Conservation (phyloP, 257 asterid species). For the Nicotiana undulata region DNA sequence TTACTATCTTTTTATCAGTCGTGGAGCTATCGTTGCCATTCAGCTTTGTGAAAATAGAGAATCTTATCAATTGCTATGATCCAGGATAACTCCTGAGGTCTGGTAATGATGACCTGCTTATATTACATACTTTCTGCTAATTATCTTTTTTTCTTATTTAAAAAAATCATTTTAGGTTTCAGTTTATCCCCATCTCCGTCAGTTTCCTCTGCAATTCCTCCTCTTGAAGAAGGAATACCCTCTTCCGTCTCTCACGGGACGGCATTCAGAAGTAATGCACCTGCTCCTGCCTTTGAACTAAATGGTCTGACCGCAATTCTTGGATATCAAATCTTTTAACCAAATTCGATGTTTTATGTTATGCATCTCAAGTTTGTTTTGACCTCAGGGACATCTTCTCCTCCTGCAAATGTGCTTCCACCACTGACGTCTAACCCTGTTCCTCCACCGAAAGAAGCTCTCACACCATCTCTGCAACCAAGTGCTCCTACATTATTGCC, state of each 20-base stretch:
- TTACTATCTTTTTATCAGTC: neutral
- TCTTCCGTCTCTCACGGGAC: conserved; percentile 19
- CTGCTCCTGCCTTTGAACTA: conserved; percentile 33
- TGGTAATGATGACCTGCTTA: neutral
- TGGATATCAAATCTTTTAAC: neutral
- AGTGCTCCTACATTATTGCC: conserved; percentile 31
- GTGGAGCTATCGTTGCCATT: neutral
- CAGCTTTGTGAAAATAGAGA: neutral
- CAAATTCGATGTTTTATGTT: conserved; percentile 1
- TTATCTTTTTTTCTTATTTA: neutral
- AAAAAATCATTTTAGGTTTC: conserved; percentile 15
- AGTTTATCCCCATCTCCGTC: conserved; percentile 20
- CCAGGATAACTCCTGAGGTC: neutral
- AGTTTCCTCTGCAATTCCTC: conserved; percentile 25
- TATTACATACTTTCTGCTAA: neutral
- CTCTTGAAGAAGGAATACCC: conserved; percentile 25
- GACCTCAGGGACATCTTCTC: conserved; percentile 33
- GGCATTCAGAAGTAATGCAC: conserved; percentile 22
- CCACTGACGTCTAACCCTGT: conserved; percentile 30
- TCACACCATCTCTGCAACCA: conserved; percentile 27
- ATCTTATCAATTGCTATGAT: neutral
- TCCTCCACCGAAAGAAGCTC: conserved; percentile 28
- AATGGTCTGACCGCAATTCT: conserved; percentile 27
- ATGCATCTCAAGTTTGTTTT: conserved; percentile 5
- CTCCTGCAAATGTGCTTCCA: conserved; percentile 31